Evolutionary conservation across 176 grass and related monocot species (phyloP).

Genomic region (Neostapfia colusana): DNA sequence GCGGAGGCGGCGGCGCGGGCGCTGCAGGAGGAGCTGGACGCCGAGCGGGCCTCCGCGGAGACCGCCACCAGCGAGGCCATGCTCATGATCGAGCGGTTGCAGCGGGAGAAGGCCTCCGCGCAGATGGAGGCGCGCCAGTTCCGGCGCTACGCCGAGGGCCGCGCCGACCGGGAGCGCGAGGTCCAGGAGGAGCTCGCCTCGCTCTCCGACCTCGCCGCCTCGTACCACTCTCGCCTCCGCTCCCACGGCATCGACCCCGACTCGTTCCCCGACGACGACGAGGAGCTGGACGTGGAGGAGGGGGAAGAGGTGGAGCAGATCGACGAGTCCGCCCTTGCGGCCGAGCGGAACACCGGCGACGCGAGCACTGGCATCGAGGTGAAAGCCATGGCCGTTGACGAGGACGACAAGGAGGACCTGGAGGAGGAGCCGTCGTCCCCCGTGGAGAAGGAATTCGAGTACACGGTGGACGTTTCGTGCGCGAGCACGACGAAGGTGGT

Average conservation of each 20-base stretch:
- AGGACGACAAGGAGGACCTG: background rate
- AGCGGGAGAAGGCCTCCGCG: constrained; percentile 82
- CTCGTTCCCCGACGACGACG: constrained; percentile 44
- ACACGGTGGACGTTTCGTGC: constrained; percentile 51
- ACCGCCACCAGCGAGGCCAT: constrained; percentile 76
- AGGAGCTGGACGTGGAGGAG: constrained; percentile 32
- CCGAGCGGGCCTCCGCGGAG: constrained; percentile 62
- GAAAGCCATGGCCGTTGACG: constrained; percentile 31
- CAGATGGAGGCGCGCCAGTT: constrained; percentile 87
- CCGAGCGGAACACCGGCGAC: constrained; percentile 1
- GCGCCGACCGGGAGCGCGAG: constrained; percentile 59
- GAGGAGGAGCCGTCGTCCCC: constrained; percentile 4
- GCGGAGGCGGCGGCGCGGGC: constrained; percentile 44
- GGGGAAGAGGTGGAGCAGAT: constrained; percentile 27
- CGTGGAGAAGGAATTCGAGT: constrained; percentile 52
- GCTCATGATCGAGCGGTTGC: constrained; percentile 87
- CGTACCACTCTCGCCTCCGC: constrained; percentile 64
- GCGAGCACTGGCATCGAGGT: constrained; percentile 24
- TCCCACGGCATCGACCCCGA: constrained; percentile 68
- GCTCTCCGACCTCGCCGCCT: constrained; percentile 51
- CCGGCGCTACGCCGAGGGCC: constrained; percentile 63
- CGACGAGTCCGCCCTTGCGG: constrained; percentile 6
- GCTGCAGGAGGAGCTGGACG: constrained; percentile 63
- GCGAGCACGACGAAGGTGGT: constrained; percentile 44
- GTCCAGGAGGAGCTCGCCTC: constrained; percentile 65